Percentiles rank a stretch among this genome's conserved stretches.
phyloP scores from a whole-genome alignment of 305 asterid genomes.

The Nicotiana rustica region DNA sequence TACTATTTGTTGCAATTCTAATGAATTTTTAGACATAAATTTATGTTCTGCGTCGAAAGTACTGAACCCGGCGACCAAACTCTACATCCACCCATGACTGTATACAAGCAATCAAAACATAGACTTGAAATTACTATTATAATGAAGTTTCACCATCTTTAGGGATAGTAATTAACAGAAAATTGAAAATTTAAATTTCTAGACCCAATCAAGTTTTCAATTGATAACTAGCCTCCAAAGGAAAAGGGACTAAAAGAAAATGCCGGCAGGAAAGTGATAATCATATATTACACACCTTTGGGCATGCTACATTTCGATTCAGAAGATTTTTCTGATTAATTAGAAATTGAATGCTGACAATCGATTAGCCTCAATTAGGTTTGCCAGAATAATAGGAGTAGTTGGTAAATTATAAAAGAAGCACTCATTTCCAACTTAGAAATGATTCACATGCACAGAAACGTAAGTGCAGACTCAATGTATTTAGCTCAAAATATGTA shows the following conservation, averaged over 20 bases:
- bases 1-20: too few relatives aligned
- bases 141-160: background rate
- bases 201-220: too few relatives aligned
- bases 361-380: background rate
- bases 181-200: background rate
- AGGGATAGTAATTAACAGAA: background rate
- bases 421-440: background rate
- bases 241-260: background rate
- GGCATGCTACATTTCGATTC: background rate
- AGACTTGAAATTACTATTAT: background rate
- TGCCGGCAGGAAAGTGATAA: background rate
- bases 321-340: background rate
- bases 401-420: background rate
- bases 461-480: too few relatives aligned
- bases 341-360: background rate
- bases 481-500: too few relatives aligned
- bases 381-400: too few relatives aligned
- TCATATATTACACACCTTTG: background rate
- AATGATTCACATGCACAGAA: background rate
- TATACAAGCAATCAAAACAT: background rate
- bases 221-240: background rate
- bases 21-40: too few relatives aligned
- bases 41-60: too few relatives aligned
- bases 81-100: too few relatives aligned
- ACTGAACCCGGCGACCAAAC: too few relatives aligned